Conservation (phyloP, 2,329 filamentous ascomycete genomes). For the Samsoniella hepiali region DNA sequence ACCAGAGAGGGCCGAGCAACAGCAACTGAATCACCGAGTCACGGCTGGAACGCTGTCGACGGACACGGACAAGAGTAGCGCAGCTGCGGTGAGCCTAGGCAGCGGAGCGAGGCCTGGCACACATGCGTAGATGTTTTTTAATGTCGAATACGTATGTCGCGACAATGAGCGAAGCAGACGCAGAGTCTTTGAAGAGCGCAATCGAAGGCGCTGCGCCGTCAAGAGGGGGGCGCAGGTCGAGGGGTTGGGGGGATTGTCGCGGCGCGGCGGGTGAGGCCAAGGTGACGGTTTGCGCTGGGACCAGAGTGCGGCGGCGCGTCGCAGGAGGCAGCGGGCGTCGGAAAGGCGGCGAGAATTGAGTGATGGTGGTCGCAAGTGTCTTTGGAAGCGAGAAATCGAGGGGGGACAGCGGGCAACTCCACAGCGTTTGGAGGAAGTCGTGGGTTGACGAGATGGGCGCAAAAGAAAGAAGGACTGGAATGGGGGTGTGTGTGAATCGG, state of each 20-base stretch:
- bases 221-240: neutral
- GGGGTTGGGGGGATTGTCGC: neutral
- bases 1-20: slow-evolving; percentile 6
- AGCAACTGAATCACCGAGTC: slow-evolving; percentile 15
- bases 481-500: slow-evolving; percentile 26
- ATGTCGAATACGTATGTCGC: neutral
- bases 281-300: slow-evolving; percentile 10
- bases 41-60: slow-evolving; percentile 6
- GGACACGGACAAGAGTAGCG: slow-evolving; percentile 6
- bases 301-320: neutral
- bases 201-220: neutral
- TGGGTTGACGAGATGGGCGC: slow-evolving; percentile 25
- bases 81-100: slow-evolving; percentile 7
- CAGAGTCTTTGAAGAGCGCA: neutral
- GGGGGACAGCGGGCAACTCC: slow-evolving; percentile 18
- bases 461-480: slow-evolving; percentile 36
- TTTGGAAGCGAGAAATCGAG: neutral
- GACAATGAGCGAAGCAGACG: neutral
- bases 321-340: neutral
- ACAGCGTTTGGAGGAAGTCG: slow-evolving; percentile 18
- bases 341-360: neutral
- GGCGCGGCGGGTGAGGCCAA: neutral
- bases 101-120: neutral
- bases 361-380: slow-evolving; percentile 18
- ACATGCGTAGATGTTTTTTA: neutral